Conservation (phyloP, 208 protist genomes). For the Angomonas deanei region DNA sequence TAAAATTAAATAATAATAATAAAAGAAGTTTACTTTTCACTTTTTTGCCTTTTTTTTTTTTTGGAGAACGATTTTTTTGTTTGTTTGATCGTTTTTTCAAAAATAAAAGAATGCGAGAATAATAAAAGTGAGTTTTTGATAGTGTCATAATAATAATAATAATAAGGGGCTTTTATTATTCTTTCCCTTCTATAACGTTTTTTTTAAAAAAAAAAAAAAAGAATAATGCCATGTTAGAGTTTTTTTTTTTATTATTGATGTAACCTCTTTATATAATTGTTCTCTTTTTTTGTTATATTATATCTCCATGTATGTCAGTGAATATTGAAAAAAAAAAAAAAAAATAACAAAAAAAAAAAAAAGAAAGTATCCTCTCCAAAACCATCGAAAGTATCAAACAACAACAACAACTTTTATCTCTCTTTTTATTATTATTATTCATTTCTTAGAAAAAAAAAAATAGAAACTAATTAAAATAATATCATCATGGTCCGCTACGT, state of each 20-base stretch:
- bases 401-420: not conserved
- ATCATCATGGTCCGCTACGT: conserved; percentile 74
- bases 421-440: not conserved
- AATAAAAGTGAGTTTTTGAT: too few species aligned
- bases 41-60: conserved; percentile 29
- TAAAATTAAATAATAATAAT: not conserved
- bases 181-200: too few species aligned
- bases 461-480: not conserved
- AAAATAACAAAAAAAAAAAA: conserved; percentile 8
- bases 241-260: conserved; percentile 7
- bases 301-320: not conserved
- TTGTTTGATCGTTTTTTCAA: conserved; percentile 16
- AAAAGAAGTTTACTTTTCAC: conserved; percentile 5
- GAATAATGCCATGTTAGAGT: too few species aligned
- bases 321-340: conserved; percentile 4
- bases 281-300: not conserved
- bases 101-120: too few species aligned
- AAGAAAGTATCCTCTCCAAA: not conserved
- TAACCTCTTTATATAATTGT: conserved; percentile 1
- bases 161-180: too few species aligned
- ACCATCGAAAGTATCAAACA: not conserved
- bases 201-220: too few species aligned
- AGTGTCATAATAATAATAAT: too few species aligned
- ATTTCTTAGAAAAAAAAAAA: not conserved
- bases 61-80: too few species aligned